These are phyloP conservation scores for Gynostemma pentaphyllum DNA, from an alignment of 306 rosid species.

Conservation along the genomic window DNA sequence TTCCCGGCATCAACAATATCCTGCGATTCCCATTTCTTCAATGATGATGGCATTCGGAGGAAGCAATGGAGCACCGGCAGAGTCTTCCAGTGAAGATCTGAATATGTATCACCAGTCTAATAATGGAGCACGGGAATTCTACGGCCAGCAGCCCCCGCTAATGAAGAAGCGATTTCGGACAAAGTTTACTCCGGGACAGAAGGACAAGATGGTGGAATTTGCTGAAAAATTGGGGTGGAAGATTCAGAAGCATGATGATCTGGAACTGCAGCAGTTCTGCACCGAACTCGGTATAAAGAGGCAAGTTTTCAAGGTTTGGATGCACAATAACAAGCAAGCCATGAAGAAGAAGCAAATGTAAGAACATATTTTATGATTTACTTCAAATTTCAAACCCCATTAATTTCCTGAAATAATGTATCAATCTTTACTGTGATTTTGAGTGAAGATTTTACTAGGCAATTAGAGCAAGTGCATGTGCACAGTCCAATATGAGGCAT, in stretches of 20 bases:
- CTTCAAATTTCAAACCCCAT: slow-evolving; percentile 4
- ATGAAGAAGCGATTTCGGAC: slow-evolving; percentile 70
- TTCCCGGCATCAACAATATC: slow-evolving; percentile 8
- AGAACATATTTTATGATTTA: neutral
- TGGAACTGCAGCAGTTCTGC: slow-evolving; percentile 75
- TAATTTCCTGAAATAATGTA: slow-evolving; percentile 8
- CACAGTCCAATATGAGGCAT: neutral
- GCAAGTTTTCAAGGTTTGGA: slow-evolving; percentile 91
- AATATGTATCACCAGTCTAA: slow-evolving; percentile 28
- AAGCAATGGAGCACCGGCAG: slow-evolving; percentile 34
- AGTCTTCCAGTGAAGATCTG: slow-evolving; percentile 85
- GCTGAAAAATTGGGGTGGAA: slow-evolving; percentile 83
- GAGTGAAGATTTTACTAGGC: neutral
- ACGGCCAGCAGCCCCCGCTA: slow-evolving; percentile 9
- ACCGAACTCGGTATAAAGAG: slow-evolving; percentile 53
- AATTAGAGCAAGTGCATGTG: slow-evolving; percentile 1
- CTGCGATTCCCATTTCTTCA: slow-evolving; percentile 30
- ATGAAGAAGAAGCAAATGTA: slow-evolving; percentile 44
- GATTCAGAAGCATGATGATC: slow-evolving; percentile 84
- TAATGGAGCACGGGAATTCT: neutral
- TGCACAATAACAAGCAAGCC: slow-evolving; percentile 89
- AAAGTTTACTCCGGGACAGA: slow-evolving; percentile 59
- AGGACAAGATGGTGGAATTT: slow-evolving; percentile 76
- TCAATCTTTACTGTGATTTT: neutral
- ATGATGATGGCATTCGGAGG: slow-evolving; percentile 79